Evolutionary conservation across 2,329 filamentous ascomycete genomes (phyloP), one percentile per base, ranked within the genome.

Genomic region (Capronia coronata): DNA sequence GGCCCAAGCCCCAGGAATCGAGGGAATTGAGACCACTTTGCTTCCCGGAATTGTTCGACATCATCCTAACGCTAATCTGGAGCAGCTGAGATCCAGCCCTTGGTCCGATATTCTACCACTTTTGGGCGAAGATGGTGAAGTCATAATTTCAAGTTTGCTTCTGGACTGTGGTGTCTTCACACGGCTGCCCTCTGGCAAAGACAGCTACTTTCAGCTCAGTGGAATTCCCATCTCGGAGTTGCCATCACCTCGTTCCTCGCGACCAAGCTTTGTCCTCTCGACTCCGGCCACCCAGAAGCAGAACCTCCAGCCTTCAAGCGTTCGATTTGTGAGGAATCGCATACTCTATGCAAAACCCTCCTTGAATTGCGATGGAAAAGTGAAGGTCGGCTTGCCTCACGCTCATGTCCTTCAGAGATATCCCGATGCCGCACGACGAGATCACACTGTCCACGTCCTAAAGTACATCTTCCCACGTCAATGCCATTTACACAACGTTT

Each of bases 381-480:
- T 93, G 6, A 76, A 79, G 14, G 83, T 86, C 64, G 91, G 93
- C 1, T 75, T 94, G 46, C 81, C 82, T 56, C 86, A 87, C 64
- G 87, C 87, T 48, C 90, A 96, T 71, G 81, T 90, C 2, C 67
- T 97, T 19, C 94, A 93, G 63, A 80, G 88, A 18, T 85, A 76
- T 56, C 68, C 75, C 29, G 61, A 76, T 60, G 52, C 66, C 34
- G 54, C 69, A 30, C 70, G 78, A 59, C 61, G 71, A 1, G 62
- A 67, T 10, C 77, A 84, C 55, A 86, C 82, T 0, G 63, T 81
- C 9, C 86, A 85, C 59, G 68, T 94, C 16, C 80, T 95, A 78
- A 93, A 91, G 73, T 91, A 97, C 66, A 82, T 98, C 1, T 98
- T 98, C 60, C 93, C 93, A 25, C 77, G 84, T 9, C 90, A 97